Conservation (phyloP, 2,329 filamentous ascomycete species). For the Mycocentrospora acerina region DNA sequence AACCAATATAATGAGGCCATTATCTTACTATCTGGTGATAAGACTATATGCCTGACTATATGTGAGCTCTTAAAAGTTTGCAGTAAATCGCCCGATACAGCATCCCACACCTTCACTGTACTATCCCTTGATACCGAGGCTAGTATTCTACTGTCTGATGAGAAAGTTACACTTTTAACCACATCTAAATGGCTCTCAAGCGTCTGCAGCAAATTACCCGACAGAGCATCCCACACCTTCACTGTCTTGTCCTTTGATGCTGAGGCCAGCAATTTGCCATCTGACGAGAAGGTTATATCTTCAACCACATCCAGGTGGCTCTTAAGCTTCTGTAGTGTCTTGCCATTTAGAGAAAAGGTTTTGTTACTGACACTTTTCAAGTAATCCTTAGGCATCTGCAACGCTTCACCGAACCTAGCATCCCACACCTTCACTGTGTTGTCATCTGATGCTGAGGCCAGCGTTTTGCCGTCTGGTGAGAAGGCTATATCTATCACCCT, state of each 20-base stretch:
- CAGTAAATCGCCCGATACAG: too few species aligned
- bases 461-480: slow-evolving; percentile 14
- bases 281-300: slow-evolving; percentile 10
- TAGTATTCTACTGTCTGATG: background rate
- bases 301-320: background rate
- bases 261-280: slow-evolving; percentile 3
- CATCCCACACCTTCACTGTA: background rate
- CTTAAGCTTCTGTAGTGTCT: background rate
- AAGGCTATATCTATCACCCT: slow-evolving; percentile 60
- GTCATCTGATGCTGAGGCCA: slow-evolving; percentile 15
- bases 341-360: slow-evolving; percentile 14
- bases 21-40: slow-evolving; percentile 16
- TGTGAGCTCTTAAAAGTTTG: too few species aligned
- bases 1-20: slow-evolving; percentile 14
- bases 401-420: slow-evolving; percentile 3
- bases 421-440: slow-evolving; percentile 16
- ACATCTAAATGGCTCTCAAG: background rate
- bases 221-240: slow-evolving; percentile 1
- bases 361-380: slow-evolving; percentile 1
- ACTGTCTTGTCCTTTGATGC: slow-evolving; percentile 1
- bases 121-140: background rate
- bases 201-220: background rate
- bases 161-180: background rate
- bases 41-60: slow-evolving; percentile 61
- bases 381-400: slow-evolving; percentile 11